phyloP scores from a whole-genome alignment of 108 stramenopile species.

The Pelagomonas calceolata region DNA sequence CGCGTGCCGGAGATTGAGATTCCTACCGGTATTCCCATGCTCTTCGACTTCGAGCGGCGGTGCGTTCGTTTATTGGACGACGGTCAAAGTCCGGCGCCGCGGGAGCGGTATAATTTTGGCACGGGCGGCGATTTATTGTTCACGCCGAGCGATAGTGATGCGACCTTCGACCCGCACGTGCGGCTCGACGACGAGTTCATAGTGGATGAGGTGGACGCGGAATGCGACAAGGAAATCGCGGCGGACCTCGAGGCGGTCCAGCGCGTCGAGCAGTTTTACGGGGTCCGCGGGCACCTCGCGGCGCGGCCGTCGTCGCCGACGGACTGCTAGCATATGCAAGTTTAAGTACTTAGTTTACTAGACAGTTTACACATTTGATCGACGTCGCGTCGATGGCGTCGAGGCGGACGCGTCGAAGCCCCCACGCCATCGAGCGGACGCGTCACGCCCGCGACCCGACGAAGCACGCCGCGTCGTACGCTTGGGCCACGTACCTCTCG shows the following conservation, averaged over 20 bases:
- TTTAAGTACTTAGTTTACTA: too few species aligned
- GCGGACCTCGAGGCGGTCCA: not conserved
- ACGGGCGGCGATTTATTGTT: conserved; percentile 63
- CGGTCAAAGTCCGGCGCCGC: conserved; percentile 60
- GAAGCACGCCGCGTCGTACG: too few species aligned
- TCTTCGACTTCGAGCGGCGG: conserved; percentile 65
- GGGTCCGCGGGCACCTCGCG: too few species aligned
- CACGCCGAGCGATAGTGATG: conserved; percentile 55
- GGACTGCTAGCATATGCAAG: too few species aligned
- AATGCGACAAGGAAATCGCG: not conserved
- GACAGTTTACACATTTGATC: too few species aligned
- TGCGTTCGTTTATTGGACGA: conserved; percentile 73
- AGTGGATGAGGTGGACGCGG: not conserved
- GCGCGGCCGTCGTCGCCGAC: too few species aligned
- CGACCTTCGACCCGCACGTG: conserved; percentile 13
- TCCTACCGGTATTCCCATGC: conserved; percentile 89
- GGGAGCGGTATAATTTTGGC: conserved; percentile 75
- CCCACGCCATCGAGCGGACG: too few species aligned
- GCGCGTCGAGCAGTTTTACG: not conserved
- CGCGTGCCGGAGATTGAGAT: conserved; percentile 82
- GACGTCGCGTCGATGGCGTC: too few species aligned
- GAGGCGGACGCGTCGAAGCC: too few species aligned
- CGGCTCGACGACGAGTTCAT: not conserved
- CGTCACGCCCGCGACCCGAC: too few species aligned
- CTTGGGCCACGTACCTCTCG: too few species aligned